Evolutionary conservation across 345 rosid species (phyloP), one percentile per base, ranked within the genome.

Genomic region (Lepidium didymum): DNA sequence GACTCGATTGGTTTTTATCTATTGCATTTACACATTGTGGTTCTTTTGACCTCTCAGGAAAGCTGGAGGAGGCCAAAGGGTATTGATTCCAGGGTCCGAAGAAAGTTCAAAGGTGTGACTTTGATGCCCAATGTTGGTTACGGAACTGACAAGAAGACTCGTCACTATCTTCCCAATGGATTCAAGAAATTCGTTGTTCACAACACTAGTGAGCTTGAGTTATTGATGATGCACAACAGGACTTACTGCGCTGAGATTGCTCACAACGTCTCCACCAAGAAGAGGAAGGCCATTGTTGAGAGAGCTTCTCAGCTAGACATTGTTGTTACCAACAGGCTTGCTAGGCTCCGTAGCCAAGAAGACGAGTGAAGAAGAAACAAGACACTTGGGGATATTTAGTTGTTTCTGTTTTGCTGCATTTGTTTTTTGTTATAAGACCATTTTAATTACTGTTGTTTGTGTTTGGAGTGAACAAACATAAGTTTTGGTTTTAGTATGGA

Each of bases 181-280:
- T 89, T 87, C 80, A 89, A 89, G 87, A 87, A 87, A 27, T 91
- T 87, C 36, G 85, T 89, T 1, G 96, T 91, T 10, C 94, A 85
- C 83, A 89, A 89, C 40, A 75, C 66, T 1, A 72, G 75, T 29
- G 97, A 89, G 64, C 94, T 89, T 8, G 97, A 85, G 66, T 37
- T 91, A 7, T 75, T 91, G 81, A 89, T 91, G 97, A 91, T 91
- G 97, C 97, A 89, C 72, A 91, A 91, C 87, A 83, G 96, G 82
- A 86, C 84, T 0, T 89, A 89, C 71, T 87, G 96, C 67, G 96
- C 95, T 1, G 96, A 91, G 78, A 91, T 91, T 60, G 96, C 96
- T 0, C 97, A 91, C 57, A 74, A 84, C 52, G 84, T 89, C 3
- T 92, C 98, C 2, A 89, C 96, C n/a, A 86, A 67, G 81, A 81